Base-by-base conservation (phyloP, 768 basidiomycete species). In the Galerina sulciceps region DNA sequence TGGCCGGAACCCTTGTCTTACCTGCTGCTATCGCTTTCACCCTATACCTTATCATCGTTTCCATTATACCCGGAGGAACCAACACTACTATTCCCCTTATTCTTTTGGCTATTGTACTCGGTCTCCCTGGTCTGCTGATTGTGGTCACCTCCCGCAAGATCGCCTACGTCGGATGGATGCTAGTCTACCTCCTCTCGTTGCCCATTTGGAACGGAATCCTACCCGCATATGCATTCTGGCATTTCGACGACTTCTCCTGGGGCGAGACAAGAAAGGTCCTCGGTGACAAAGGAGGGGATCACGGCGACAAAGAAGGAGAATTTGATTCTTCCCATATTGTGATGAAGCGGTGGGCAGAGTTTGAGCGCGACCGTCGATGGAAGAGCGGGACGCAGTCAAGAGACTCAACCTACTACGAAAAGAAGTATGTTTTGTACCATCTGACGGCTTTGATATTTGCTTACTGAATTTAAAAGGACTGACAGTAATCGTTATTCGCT, bases 311-410 rank as follows among this genome's bases (percentile, higher is more conserved):
- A 78, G 94, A 96, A 61, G 97, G 97, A 71, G 92, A 92, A 71
- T 99, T 99, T 67, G 96, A 99, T 76, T 96, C 95, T 26, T 84
- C 87, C 44, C 88, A 96, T 75, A 99, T 99, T 65, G 91, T 96
- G 36, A 98, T 99, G 97, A 99, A 99, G 81, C 86, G 94, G 40
- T 99, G 96, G 96, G 94, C 87, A 15, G 97, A 99, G 75, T 99
- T 97, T 71, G 97, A 99, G 79, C 81, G 96, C 48, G 97, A 99
- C 64, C 78, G 96, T 64, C 82, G 95, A 60, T 98, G 93, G 94
- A 94, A 88, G 86, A 89, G 74, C 69, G 95, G 94, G 6, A 85
- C 85, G 18, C 86, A 89, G 63, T 95, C 93, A 4, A 84, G 91
- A 60, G 94, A 96, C 68, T 81, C 80, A n/a, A 82, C 85, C 5